A percentile compares a stretch with the other conserved stretches of the same genome.
Evolutionary conservation across 1,284 basidiomycete species (phyloP).

Genomic region (Heterobasidion parviporum): DNA sequence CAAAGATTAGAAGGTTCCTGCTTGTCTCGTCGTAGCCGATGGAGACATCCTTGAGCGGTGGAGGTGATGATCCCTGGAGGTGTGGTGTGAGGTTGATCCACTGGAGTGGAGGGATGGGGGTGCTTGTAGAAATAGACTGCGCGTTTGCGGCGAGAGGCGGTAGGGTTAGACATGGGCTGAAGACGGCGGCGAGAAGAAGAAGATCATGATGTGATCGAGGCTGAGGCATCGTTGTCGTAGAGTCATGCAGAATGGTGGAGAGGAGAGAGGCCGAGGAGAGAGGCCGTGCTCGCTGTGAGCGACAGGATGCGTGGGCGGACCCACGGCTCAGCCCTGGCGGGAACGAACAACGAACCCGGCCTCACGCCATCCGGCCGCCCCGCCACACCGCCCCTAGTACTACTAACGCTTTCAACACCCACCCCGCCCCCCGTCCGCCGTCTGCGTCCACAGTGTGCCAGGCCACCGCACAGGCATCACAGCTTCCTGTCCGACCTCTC

Average conservation of each 20-base stretch:
- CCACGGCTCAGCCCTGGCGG: not conserved
- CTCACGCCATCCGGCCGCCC: not conserved
- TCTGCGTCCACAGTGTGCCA: no score
- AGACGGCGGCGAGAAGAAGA: slow-evolving; percentile 13
- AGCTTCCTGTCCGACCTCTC: no score
- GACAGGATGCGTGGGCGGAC: slow-evolving; percentile 1
- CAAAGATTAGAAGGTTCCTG: slow-evolving; percentile 61
- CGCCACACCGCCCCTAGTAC: not conserved
- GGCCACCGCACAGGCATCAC: no score
- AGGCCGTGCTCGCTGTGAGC: slow-evolving; percentile 1
- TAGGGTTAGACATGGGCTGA: slow-evolving; percentile 18
- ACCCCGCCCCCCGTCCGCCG: no score
- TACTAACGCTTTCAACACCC: not conserved
- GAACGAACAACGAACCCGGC: not conserved
- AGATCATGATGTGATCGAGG: slow-evolving; percentile 1
- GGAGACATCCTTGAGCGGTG: slow-evolving; percentile 61
- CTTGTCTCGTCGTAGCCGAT: slow-evolving; percentile 45
- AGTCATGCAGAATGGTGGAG: not conserved
- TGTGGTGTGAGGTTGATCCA: slow-evolving; percentile 66
- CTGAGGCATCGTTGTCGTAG: not conserved
- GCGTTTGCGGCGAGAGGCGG: slow-evolving; percentile 5
- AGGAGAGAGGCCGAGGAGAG: not conserved
- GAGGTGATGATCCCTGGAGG: slow-evolving; percentile 45
- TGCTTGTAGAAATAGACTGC: slow-evolving; percentile 26
- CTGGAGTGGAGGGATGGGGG: slow-evolving; percentile 29